Evolutionary conservation across 495 filamentous ascomycete species (phyloP).

Genomic region (Podospora appendiculata): DNA sequence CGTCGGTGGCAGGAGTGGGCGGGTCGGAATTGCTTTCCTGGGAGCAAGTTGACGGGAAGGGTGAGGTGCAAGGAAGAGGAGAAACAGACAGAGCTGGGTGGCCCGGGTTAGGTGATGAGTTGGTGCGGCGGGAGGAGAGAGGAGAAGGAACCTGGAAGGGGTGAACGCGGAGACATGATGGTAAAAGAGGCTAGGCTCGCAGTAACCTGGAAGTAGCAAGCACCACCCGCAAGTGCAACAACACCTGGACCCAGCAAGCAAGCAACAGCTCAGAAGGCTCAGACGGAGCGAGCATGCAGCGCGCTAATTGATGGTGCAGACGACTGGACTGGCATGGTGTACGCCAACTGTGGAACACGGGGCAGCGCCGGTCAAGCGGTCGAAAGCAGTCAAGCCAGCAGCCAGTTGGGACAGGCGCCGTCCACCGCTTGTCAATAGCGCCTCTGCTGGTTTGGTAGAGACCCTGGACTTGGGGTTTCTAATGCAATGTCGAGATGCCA

Average conservation of each 20-base stretch:
- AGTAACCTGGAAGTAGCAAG: background rate
- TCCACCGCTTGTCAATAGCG: slow-evolving; percentile 20
- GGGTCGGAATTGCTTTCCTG: background rate
- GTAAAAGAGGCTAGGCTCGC: background rate
- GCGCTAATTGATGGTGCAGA: slow-evolving; percentile 22
- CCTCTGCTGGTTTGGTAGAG: background rate
- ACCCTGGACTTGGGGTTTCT: background rate
- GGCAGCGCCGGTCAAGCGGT: slow-evolving; percentile 1
- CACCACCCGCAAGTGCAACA: slow-evolving; percentile 6
- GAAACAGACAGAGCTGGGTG: too few species aligned
- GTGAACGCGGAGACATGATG: slow-evolving; percentile 1
- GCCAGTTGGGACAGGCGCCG: background rate
- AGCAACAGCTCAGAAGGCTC: slow-evolving; percentile 7
- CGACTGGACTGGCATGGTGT: slow-evolving; percentile 20
- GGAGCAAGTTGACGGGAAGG: slow-evolving; percentile 9
- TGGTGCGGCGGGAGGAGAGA: slow-evolving; percentile 1
- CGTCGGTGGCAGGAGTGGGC: background rate
- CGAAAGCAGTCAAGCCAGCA: background rate
- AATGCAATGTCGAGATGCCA: background rate
- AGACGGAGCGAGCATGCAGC: slow-evolving; percentile 28
- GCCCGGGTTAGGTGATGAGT: background rate
- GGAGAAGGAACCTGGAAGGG: background rate
- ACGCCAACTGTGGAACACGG: slow-evolving; percentile 19
- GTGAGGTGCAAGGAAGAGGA: background rate
- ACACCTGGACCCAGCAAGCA: background rate